A percentile compares a stretch with the other conserved stretches of the same genome.
Evolutionary conservation across 441 rosid species (phyloP).

Genomic region (Biscutella laevigata): DNA sequence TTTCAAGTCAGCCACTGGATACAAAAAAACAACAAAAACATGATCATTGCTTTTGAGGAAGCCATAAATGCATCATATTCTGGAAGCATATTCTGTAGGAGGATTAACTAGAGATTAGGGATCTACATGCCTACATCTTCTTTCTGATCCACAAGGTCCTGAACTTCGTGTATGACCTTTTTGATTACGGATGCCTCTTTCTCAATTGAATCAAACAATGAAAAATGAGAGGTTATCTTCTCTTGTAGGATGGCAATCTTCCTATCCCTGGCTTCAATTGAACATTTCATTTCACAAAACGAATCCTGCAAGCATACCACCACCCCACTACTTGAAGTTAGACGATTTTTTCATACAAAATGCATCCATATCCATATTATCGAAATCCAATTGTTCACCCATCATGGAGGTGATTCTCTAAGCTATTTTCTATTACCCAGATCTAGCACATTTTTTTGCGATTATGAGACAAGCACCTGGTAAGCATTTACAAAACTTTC

Average conservation of each 20-base stretch:
- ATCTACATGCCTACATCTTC: constrained; percentile 74
- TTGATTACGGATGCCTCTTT: constrained; percentile 59
- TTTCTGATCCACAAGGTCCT: constrained; percentile 49
- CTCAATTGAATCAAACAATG: constrained; percentile 74
- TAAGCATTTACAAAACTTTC: constrained; percentile 60
- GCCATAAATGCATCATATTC: constrained; percentile 4
- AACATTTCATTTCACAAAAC: constrained; percentile 55
- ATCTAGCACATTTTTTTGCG: neutral
- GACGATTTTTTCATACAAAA: neutral
- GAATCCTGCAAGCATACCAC: constrained; percentile 50
- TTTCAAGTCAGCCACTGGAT: constrained; percentile 53
- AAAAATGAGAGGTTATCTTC: constrained; percentile 55
- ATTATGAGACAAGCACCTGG: constrained; percentile 36
- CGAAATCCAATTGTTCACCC: neutral
- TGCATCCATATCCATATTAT: neutral
- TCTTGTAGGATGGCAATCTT: constrained; percentile 37
- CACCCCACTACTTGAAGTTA: neutral
- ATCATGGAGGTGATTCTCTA: neutral
- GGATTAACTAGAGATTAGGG: constrained; percentile 17
- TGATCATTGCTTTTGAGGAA: neutral
- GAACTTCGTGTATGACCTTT: constrained; percentile 49
- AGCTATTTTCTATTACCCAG: neutral
- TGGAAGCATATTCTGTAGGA: constrained; percentile 6
- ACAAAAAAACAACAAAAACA: constrained; percentile 15
- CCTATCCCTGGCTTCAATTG: constrained; percentile 51